phyloP scores from a whole-genome alignment of 2,329 filamentous ascomycete species.

The Leptographium flavum region DNA sequence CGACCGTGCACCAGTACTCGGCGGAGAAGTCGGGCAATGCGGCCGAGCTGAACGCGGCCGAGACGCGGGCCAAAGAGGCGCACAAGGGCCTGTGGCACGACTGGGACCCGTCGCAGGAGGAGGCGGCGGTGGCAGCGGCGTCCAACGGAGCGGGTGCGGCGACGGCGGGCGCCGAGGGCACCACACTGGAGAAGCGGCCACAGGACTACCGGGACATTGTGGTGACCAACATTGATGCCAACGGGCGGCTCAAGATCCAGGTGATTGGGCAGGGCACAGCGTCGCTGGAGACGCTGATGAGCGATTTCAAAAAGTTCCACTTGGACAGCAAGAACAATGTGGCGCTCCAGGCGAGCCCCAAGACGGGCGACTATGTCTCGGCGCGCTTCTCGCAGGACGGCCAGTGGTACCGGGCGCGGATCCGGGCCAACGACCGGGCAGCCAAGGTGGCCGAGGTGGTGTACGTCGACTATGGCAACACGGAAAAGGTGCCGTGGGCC shows the following conservation, averaged over 20 bases:
- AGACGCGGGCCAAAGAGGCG: constrained; percentile 78
- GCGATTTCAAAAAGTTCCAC: constrained; percentile 81
- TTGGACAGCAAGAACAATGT: constrained; percentile 67
- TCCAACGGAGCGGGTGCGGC: constrained; percentile 32
- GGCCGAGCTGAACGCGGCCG: constrained; percentile 72
- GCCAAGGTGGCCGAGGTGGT: constrained; percentile 80
- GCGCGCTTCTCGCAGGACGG: constrained; percentile 82
- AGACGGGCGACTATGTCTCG: constrained; percentile 81
- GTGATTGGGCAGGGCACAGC: constrained; percentile 77
- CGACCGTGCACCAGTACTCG: constrained; percentile 84
- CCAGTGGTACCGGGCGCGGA: constrained; percentile 86
- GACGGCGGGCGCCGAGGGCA: constrained; percentile 33
- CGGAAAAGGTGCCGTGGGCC: constrained; percentile 74
- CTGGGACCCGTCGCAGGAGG: constrained; percentile 83
- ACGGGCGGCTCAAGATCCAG: constrained; percentile 78
- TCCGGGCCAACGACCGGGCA: constrained; percentile 84
- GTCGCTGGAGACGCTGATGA: constrained; percentile 78
- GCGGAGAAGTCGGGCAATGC: constrained; percentile 90
- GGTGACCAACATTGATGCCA: constrained; percentile 77
- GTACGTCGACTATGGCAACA: constrained; percentile 95
- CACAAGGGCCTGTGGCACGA: constrained; percentile 84
- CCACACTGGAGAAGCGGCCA: constrained; percentile 48
- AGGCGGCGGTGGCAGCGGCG: constrained; percentile 37
- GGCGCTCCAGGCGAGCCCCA: constrained; percentile 60
- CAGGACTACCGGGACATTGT: constrained; percentile 85